Evolutionary conservation across 352 stramenopile genomes (phyloP).

Genomic region (Phytophthora tentaculata): DNA sequence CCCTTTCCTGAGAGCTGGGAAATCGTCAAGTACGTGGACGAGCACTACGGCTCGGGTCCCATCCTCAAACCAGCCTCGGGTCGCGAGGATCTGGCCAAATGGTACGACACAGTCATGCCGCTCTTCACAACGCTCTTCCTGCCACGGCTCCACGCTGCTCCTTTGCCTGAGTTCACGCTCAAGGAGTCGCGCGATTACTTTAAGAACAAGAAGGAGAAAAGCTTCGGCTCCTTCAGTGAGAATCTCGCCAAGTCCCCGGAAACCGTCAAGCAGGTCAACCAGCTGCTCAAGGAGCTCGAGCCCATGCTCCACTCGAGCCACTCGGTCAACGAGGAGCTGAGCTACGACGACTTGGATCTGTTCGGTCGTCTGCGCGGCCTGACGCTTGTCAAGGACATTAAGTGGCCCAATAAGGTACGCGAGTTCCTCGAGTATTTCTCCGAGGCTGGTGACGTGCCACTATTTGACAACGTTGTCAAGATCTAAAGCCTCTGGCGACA

Average conservation of each 20-base stretch:
- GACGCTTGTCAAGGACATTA: constrained; percentile 60
- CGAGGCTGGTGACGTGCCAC: constrained; percentile 44
- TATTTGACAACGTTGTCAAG: constrained; percentile 57
- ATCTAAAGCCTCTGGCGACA: too few species aligned
- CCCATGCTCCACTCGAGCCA: constrained; percentile 44
- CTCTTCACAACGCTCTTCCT: constrained; percentile 44
- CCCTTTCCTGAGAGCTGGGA: constrained; percentile 65
- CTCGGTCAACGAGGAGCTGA: constrained; percentile 51
- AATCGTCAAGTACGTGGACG: constrained; percentile 64
- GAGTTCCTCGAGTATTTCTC: constrained; percentile 60
- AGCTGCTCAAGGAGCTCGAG: constrained; percentile 44
- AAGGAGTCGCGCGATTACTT: constrained; percentile 59
- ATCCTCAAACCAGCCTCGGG: constrained; percentile 42
- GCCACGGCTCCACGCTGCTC: constrained; percentile 47
- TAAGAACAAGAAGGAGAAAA: constrained; percentile 57
- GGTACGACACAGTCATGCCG: constrained; percentile 40
- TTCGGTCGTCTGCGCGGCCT: constrained; percentile 55
- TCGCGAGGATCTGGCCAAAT: constrained; percentile 51
- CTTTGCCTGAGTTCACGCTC: constrained; percentile 54
- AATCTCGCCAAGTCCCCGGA: constrained; percentile 45
- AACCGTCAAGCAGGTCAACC: constrained; percentile 49
- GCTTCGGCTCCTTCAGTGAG: constrained; percentile 47
- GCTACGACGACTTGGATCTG: constrained; percentile 66
- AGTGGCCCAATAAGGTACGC: constrained; percentile 56
- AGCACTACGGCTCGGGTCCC: constrained; percentile 41